Percentiles rank a stretch among this genome's conserved stretches.
Conservation (phyloP, 1,139 yeast species). For the Yamadazyma sp. region DNA sequence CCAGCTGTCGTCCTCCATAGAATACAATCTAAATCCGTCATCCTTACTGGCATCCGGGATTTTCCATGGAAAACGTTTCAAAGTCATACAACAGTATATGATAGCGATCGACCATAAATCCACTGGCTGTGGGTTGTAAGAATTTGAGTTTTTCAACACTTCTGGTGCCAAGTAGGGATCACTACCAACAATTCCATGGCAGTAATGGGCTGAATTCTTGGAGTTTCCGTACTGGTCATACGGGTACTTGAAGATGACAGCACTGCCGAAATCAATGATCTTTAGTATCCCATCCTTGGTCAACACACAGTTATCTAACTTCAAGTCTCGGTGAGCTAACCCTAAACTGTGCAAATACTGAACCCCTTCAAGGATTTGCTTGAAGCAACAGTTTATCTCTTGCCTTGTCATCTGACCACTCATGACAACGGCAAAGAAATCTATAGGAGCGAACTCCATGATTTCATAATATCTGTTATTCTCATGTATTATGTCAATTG, state of each 20-base stretch:
- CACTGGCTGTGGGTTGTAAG: conserved; percentile 89
- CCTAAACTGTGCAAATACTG: conserved; percentile 84
- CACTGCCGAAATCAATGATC: conserved; percentile 94
- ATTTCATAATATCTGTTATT: conserved; percentile 86
- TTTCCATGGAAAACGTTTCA: conserved; percentile 96
- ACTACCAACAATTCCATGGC: conserved; percentile 95
- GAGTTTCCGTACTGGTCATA: conserved; percentile 56
- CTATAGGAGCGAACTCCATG: conserved; percentile 97
- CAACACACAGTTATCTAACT: conserved; percentile 92
- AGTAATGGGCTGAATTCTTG: conserved; percentile 65
- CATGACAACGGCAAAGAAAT: conserved; percentile 97
- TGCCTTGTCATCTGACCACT: conserved; percentile 84
- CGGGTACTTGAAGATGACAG: conserved; percentile 91
- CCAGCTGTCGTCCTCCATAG: conserved; percentile 55
- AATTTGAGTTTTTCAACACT: conserved; percentile 64
- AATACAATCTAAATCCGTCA: conserved; percentile 69
- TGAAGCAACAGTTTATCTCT: conserved; percentile 87
- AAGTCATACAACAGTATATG: conserved; percentile 92
- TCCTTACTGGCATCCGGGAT: conserved; percentile 82
- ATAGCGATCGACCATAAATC: conserved; percentile 97
- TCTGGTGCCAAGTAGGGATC: conserved; percentile 99
- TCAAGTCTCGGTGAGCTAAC: conserved; percentile 91
- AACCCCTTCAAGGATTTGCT: conserved; percentile 84
- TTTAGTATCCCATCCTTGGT: conserved; percentile 84
- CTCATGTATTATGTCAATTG: conserved; percentile 88